Conservation (phyloP, 2,329 filamentous ascomycete species). For the Fusarium scirpi region DNA sequence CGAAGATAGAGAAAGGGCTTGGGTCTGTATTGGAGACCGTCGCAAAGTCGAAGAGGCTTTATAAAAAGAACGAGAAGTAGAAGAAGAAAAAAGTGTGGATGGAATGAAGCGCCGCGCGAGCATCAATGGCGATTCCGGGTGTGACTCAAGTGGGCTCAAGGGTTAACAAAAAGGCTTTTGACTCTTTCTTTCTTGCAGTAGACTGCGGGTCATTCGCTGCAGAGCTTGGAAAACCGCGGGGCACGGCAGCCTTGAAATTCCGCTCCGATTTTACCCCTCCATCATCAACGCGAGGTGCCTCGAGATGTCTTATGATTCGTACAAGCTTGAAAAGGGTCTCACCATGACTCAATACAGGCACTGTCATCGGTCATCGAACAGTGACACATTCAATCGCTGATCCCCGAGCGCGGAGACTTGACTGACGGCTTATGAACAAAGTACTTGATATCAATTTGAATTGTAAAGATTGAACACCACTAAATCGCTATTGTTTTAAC, state of each 20-base stretch:
- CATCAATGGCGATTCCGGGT: slow-evolving; percentile 44
- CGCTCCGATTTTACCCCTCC: slow-evolving; percentile 39
- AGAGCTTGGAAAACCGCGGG: slow-evolving; percentile 35
- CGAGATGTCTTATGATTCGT: neutral
- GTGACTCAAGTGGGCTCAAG: slow-evolving; percentile 49
- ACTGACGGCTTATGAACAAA: neutral
- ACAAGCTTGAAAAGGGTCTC: neutral
- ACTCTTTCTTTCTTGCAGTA: slow-evolving; percentile 28
- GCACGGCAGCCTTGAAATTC: slow-evolving; percentile 37
- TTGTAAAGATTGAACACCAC: slow-evolving; percentile 25
- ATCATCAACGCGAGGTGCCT: neutral
- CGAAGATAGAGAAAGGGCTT: slow-evolving; percentile 10
- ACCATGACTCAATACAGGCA: neutral
- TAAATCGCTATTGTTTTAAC: slow-evolving; percentile 32
- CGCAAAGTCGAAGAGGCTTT: slow-evolving; percentile 25
- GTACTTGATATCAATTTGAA: slow-evolving; percentile 24
- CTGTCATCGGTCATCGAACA: neutral
- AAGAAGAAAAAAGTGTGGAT: slow-evolving; percentile 42
- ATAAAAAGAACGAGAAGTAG: slow-evolving; percentile 20
- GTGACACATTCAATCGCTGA: neutral
- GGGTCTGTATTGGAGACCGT: slow-evolving; percentile 9
- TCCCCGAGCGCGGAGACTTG: neutral
- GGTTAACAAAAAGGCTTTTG: slow-evolving; percentile 44
- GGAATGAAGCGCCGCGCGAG: slow-evolving; percentile 46
- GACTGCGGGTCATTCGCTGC: slow-evolving; percentile 37